Conservation (phyloP, 129 eudicot genomes). For the Lactuca sativa region DNA sequence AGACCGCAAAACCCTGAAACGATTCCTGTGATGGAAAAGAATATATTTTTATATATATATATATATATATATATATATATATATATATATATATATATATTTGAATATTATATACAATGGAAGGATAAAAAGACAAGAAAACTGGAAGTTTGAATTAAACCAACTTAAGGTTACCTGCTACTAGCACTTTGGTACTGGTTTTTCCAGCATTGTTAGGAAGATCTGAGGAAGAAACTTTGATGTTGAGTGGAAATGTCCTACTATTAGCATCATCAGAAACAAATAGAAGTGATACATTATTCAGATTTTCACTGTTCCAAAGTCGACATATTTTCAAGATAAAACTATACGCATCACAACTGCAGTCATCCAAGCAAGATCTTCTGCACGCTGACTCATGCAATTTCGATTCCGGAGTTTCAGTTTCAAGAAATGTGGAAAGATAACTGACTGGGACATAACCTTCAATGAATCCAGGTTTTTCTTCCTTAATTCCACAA, state of each 20-base stretch:
- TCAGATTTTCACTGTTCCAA: conserved; percentile 9
- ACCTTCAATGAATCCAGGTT: neutral
- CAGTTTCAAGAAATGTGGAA: neutral
- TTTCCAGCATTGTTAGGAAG: neutral
- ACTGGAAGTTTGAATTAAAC: neutral
- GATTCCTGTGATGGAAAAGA: conserved; percentile 12
- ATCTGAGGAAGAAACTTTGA: conserved; percentile 17
- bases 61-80: too few relatives aligned
- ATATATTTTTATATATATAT: too few relatives aligned
- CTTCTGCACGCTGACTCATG: conserved; percentile 22
- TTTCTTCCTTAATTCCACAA: conserved; percentile 8
- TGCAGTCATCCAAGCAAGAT: conserved; percentile 9
- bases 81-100: too few relatives aligned
- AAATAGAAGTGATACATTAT: neutral
- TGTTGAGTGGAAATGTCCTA: conserved; percentile 3
- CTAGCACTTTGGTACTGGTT: conserved; percentile 30
- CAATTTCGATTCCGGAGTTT: neutral
- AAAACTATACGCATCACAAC: conserved; percentile 15
- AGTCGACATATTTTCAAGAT: neutral
- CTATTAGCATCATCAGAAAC: neutral
- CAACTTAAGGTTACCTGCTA: conserved; percentile 6
- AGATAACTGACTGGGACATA: neutral
- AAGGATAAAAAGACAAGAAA: neutral
- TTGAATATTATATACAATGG: neutral
- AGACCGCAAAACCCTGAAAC: conserved; percentile 1